phyloP scores from a whole-genome alignment of 2,329 filamentous ascomycete genomes.

The Coniochaeta sp. region DNA sequence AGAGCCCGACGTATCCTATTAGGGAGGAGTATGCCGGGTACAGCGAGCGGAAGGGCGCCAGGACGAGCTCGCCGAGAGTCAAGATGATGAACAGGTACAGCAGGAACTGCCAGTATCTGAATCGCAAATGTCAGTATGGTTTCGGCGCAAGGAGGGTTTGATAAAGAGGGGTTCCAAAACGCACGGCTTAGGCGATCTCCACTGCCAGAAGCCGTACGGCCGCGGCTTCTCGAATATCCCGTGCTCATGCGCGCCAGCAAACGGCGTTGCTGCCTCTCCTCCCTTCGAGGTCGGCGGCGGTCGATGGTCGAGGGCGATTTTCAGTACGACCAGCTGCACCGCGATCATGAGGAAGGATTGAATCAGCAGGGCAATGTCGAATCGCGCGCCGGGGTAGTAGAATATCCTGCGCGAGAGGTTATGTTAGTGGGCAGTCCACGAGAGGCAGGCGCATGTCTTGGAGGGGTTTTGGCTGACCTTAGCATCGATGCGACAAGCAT shows the following conservation, averaged over 20 bases:
- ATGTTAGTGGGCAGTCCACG: slow-evolving; percentile 60
- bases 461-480: slow-evolving; percentile 36
- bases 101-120: slow-evolving; percentile 72
- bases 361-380: slow-evolving; percentile 55
- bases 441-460: slow-evolving; percentile 23
- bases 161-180: slow-evolving; percentile 18
- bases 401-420: slow-evolving; percentile 46
- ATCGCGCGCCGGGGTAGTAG: slow-evolving; percentile 62
- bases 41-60: slow-evolving; percentile 49
- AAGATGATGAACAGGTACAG: slow-evolving; percentile 58
- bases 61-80: slow-evolving; percentile 57
- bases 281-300: slow-evolving; percentile 52
- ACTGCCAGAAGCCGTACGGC: slow-evolving; percentile 79
- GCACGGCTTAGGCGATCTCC: slow-evolving; percentile 62
- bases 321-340: slow-evolving; percentile 57
- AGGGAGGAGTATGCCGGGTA: slow-evolving; percentile 59
- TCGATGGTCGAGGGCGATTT: slow-evolving; percentile 63
- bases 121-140: slow-evolving; percentile 14
- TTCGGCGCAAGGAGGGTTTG: background rate
- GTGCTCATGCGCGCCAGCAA: slow-evolving; percentile 46
- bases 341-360: slow-evolving; percentile 60
- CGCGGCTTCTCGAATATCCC: slow-evolving; percentile 37
- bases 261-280: slow-evolving; percentile 55
- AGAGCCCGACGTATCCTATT: slow-evolving; percentile 69
- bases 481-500: slow-evolving; percentile 64